A percentile compares a stretch with the other conserved stretches of the same genome.
These are phyloP conservation scores for Abrus precatorius DNA, from an alignment of 306 rosid genomes.

Conservation along the genomic window DNA sequence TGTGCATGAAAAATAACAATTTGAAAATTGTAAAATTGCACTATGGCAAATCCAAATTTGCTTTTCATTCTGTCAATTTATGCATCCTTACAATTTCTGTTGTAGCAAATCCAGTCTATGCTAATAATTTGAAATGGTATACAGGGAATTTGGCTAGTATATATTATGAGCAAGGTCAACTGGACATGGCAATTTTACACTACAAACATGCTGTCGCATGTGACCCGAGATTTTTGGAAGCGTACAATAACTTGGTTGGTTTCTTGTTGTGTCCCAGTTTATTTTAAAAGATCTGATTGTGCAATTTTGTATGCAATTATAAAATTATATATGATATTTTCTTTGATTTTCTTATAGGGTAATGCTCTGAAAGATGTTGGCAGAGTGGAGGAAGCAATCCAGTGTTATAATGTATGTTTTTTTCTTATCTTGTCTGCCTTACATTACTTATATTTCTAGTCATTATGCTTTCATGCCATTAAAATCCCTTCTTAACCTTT, in stretches of 20 bases:
- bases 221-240: slow-evolving; percentile 97
- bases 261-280: slow-evolving; percentile 21
- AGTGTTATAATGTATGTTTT: slow-evolving; percentile 83
- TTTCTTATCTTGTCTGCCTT: slow-evolving; percentile 30
- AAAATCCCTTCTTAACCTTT: slow-evolving; percentile 40
- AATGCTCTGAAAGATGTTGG: slow-evolving; percentile 96
- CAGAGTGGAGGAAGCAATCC: slow-evolving; percentile 95
- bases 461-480: slow-evolving; percentile 10
- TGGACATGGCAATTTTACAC: slow-evolving; percentile 93
- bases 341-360: slow-evolving; percentile 62
- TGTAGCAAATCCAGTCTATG: background rate
- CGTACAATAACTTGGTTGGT: slow-evolving; percentile 95
- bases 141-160: slow-evolving; percentile 93
- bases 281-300: background rate
- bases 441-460: slow-evolving; percentile 9
- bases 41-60: background rate
- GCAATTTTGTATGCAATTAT: background rate
- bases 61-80: slow-evolving; percentile 5
- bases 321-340: slow-evolving; percentile 17
- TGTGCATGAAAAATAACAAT: background rate
- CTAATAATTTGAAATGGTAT: slow-evolving; percentile 39
- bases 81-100: background rate
- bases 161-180: slow-evolving; percentile 92
- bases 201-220: slow-evolving; percentile 92
- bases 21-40: background rate